Conservation (phyloP, 768 basidiomycete species). For the Mycena indigotica region DNA sequence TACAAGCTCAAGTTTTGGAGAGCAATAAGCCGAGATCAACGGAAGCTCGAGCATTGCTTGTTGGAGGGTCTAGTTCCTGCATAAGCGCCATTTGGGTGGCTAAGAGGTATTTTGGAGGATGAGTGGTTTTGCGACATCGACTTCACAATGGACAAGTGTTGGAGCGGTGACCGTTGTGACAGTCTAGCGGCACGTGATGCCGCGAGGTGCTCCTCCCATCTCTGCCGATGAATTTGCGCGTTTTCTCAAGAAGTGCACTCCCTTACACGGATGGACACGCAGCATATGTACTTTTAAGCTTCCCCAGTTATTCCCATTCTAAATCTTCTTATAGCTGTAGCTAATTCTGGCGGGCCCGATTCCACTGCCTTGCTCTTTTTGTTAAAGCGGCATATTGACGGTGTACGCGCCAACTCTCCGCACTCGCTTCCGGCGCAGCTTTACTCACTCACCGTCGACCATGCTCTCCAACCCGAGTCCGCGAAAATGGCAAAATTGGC, state of each 20-base stretch:
- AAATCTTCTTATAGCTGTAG: constrained; percentile 53
- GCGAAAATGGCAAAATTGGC: constrained; percentile 55
- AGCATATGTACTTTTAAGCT: constrained; percentile 44
- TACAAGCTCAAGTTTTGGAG: too few relatives aligned
- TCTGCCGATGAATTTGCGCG: constrained; percentile 49
- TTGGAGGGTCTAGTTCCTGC: too few relatives aligned
- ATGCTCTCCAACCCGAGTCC: constrained; percentile 66
- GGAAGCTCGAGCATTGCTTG: too few relatives aligned
- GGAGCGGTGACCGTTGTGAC: too few relatives aligned
- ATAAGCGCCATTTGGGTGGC: too few relatives aligned
- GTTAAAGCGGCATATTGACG: constrained; percentile 47
- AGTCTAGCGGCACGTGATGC: too few relatives aligned
- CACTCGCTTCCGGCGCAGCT: constrained; percentile 30
- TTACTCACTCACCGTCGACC: constrained; percentile 68
- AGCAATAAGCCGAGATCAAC: too few relatives aligned
- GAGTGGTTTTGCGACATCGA: too few relatives aligned
- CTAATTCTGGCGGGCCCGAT: constrained; percentile 82
- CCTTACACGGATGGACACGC: constrained; percentile 51
- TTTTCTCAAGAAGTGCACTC: constrained; percentile 47
- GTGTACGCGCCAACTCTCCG: constrained; percentile 9
- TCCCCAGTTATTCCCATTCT: neutral
- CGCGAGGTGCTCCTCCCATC: constrained; percentile 35
- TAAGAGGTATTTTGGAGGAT: too few relatives aligned
- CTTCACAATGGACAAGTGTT: too few relatives aligned
- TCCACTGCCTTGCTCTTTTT: constrained; percentile 79